A percentile compares a stretch with the other conserved stretches of the same genome.
These are phyloP conservation scores for Papiliotrema flavescens DNA, from an alignment of 1,284 basidiomycete species.

Conservation along the genomic window DNA sequence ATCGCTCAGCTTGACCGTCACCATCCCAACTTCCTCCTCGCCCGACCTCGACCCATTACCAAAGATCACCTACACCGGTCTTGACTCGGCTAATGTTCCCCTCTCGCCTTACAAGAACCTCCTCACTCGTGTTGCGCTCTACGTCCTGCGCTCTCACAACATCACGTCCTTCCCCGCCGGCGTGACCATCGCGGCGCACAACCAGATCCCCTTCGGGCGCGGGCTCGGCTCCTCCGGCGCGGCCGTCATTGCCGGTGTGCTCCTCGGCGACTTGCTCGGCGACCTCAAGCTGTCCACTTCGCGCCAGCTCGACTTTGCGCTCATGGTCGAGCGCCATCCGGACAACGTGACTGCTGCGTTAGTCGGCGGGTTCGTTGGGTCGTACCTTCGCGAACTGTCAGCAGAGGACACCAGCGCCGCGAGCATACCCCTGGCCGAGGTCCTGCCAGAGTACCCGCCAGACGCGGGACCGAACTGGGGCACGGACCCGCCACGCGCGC, in stretches of 20 bases:
- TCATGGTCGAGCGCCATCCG: constrained; percentile 99
- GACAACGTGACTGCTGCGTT: constrained; percentile 99
- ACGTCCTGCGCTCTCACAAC: constrained; percentile 84
- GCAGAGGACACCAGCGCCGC: constrained; percentile 70
- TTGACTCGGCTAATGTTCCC: constrained; percentile 87
- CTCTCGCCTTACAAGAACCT: constrained; percentile 96
- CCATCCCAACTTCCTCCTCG: constrained; percentile 48
- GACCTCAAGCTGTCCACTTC: constrained; percentile 64
- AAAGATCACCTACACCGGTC: constrained; percentile 73
- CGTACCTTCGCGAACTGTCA: constrained; percentile 82
- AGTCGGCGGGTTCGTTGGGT: constrained; percentile 96
- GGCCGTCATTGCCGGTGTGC: constrained; percentile 92
- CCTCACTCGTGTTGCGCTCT: constrained; percentile 94
- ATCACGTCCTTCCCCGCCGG: constrained; percentile 71
- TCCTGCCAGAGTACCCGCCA: constrained; percentile 91
- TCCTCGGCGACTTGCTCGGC: constrained; percentile 82
- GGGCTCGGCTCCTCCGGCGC: constrained; percentile 97
- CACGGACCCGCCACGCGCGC: constrained; percentile 77
- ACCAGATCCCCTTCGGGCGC: constrained; percentile 95
- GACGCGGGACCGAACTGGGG: constrained; percentile 93
- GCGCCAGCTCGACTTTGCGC: constrained; percentile 87
- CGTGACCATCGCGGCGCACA: constrained; percentile 70
- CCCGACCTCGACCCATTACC: constrained; percentile 54
- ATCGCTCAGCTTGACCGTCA: constrained; percentile 73
- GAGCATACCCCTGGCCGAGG: constrained; percentile 90